A percentile compares a stretch with the other conserved stretches of the same genome.
phyloP scores from a whole-genome alignment of 352 stramenopile species.

The Phytophthora sp. region DNA sequence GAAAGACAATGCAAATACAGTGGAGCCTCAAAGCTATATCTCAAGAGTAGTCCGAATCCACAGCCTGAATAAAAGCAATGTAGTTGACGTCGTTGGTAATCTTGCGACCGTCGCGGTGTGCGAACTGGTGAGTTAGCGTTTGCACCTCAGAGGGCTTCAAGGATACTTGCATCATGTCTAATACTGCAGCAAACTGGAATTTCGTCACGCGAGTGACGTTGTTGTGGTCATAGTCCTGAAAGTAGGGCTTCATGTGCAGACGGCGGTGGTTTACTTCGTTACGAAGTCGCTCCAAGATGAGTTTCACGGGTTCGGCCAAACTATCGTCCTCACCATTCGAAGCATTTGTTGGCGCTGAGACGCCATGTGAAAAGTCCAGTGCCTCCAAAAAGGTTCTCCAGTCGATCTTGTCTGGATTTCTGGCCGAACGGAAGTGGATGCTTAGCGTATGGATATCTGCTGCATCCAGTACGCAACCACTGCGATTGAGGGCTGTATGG shows the following conservation, averaged over 20 bases:
- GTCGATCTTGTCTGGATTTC: slow-evolving; percentile 77
- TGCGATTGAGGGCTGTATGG: slow-evolving; percentile 84
- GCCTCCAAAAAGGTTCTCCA: slow-evolving; percentile 75
- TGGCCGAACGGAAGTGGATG: slow-evolving; percentile 59
- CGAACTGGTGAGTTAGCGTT: slow-evolving; percentile 56
- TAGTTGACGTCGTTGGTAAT: slow-evolving; percentile 81
- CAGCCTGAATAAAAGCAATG: slow-evolving; percentile 69
- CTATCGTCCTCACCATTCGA: background rate
- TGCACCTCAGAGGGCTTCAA: slow-evolving; percentile 61
- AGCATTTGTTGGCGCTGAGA: background rate
- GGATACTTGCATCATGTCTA: slow-evolving; percentile 84
- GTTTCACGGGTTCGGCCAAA: slow-evolving; percentile 34
- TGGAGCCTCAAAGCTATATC: background rate
- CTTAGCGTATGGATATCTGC: slow-evolving; percentile 72
- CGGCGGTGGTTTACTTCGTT: slow-evolving; percentile 67
- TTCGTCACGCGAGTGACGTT: slow-evolving; percentile 73
- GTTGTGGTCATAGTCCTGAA: slow-evolving; percentile 89
- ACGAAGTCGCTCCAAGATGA: slow-evolving; percentile 51
- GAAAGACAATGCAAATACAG: background rate
- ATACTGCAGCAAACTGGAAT: slow-evolving; percentile 82
- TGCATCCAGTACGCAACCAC: slow-evolving; percentile 69
- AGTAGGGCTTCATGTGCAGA: slow-evolving; percentile 88
- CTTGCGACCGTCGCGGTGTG: slow-evolving; percentile 54
- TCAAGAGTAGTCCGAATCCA: slow-evolving; percentile 75
- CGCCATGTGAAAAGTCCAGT: slow-evolving; percentile 52